Base-by-base conservation (phyloP, 2,329 filamentous ascomycete genomes). In the Aureobasidium musti region DNA sequence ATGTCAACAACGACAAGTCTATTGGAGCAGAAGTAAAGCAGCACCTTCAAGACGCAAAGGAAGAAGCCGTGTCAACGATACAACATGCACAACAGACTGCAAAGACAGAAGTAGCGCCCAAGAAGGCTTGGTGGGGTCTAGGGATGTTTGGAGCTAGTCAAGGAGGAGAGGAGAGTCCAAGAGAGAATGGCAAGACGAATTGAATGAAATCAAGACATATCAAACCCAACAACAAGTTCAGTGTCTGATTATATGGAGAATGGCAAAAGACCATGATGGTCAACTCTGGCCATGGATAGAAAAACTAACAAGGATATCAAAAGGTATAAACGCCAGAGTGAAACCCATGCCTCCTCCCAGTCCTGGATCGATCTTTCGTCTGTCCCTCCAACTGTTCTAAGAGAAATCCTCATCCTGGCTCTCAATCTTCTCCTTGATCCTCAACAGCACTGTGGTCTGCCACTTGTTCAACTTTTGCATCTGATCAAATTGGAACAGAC, bases 401-500 rank as follows among this genome's bases (percentile, higher is more conserved):
- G 88, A 88, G 73, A 90, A 90, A 73, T 90, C 88, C 70, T 90
- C 88, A 47, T 82, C 86, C 70, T 83, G 82, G 74, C 87, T 84
- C 79, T 94, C 89, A 73, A 97, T 96, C 64, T 83, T 83, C 73
- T 89, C 88, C 88, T 97, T 97, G 74, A 97, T 85, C 72, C 88
- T 86, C 74, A 96, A 81, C 69, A 97, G 79, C 67, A 97, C 82
- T 37, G 89, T 91, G 60, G 91, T 97, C 89, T 97, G 97, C 94
- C 94, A 98, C 82, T 94, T 95, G 76, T 97, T 93, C 74, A 98
- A 81, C 83, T 95, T 95, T 81, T 89, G 95, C 81, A 97, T 84
- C 81, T 96, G 91, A 77, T 97, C 92, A 75, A 87, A 98, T 77
- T 94, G 88, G 82, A 90, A 96, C 70, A 95, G 79, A 77, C 93